Percentiles rank a stretch among this genome's conserved stretches.
These are phyloP conservation scores for Trichoderma sp. DNA, from an alignment of 2,329 filamentous ascomycete species.

Conservation along the genomic window DNA sequence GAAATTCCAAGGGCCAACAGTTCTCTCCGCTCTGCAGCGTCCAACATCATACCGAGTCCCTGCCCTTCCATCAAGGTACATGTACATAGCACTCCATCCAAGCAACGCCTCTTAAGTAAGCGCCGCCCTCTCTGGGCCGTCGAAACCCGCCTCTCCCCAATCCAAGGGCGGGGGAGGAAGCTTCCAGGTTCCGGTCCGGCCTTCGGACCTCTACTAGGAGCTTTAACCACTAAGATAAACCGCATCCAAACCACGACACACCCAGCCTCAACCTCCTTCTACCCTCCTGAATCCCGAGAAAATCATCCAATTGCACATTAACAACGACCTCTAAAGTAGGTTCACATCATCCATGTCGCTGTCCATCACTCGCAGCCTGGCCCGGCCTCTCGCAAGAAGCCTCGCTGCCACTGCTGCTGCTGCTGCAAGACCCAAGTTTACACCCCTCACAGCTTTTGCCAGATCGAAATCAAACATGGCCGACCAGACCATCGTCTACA, in stretches of 20 bases:
- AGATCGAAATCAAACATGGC: constrained; percentile 48
- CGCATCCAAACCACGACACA: not conserved
- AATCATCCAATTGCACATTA: not conserved
- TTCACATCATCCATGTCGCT: constrained; percentile 34
- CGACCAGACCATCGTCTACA: constrained; percentile 55
- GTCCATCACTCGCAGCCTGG: constrained; percentile 30
- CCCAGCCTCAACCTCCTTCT: not conserved
- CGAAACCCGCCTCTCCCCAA: constrained; percentile 28
- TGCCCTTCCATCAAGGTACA: too few species aligned
- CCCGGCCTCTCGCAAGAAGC: constrained; percentile 26
- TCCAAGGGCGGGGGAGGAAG: constrained; percentile 20
- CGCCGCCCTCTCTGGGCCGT: constrained; percentile 28
- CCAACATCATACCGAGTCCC: too few species aligned
- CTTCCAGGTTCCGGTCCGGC: constrained; percentile 5
- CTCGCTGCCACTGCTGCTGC: constrained; percentile 15
- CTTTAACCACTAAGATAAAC: constrained; percentile 16
- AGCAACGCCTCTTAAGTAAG: not conserved
- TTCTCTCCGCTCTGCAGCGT: too few species aligned
- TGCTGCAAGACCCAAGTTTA: constrained; percentile 36
- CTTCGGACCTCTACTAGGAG: not conserved
- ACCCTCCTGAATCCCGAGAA: not conserved
- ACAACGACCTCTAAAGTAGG: constrained; percentile 28
- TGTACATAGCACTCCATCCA: too few species aligned
- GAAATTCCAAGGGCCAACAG: too few species aligned
- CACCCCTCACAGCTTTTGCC: constrained; percentile 36